Evolutionary conservation across 345 rosid genomes (phyloP), one percentile per base, ranked within the genome.

Genomic region (Gossypium rotundifolium): DNA sequence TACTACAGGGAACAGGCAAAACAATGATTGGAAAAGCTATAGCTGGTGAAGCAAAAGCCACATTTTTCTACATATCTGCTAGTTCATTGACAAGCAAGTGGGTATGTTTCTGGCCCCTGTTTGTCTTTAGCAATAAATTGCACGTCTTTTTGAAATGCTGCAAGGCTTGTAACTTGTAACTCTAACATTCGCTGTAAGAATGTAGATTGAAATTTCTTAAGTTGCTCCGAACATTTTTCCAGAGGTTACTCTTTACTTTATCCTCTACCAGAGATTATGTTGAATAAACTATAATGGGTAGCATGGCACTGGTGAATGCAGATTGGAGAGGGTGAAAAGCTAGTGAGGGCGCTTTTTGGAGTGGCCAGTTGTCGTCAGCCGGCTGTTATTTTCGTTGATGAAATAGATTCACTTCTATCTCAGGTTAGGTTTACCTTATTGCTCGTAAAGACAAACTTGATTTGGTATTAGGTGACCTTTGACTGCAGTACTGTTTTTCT

Each of bases 281-380:
- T 45, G 16, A 22, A 57, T 59, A 7, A n/a, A 44, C 3, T 63
- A 4, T 40, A 66, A 27, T 42, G 52, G 59, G n/a, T 61, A 45
- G 57, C 8, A 9, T 65, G 61, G 25, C 38, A 25, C 25, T 75
- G 53, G 49, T 62, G 75, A 67, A 48, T 83, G 81, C 77, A 95
- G 99, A 93, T 95, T 85, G 99, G 99, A 7, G 98, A 95, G 87
- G 98, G 99, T 53, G 99, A 95, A 89, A 95, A 95, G 85, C 83
- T 95, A 78, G 99, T 95, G 79, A 87, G 99, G 77, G 97, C 99
- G 13, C 96, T 95, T 75, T 95, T 95, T 82, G 99, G 98, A 69
- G 99, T 95, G 70, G 99, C 99, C 69, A 87, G 90, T 82, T 95
- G 98, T 77, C 97, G 97, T 80, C 99, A 95, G 83, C 98, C 99